Evolutionary conservation across 768 basidiomycete species (phyloP), one percentile per base, ranked within the genome.

Genomic region (Termitomyces sp.): DNA sequence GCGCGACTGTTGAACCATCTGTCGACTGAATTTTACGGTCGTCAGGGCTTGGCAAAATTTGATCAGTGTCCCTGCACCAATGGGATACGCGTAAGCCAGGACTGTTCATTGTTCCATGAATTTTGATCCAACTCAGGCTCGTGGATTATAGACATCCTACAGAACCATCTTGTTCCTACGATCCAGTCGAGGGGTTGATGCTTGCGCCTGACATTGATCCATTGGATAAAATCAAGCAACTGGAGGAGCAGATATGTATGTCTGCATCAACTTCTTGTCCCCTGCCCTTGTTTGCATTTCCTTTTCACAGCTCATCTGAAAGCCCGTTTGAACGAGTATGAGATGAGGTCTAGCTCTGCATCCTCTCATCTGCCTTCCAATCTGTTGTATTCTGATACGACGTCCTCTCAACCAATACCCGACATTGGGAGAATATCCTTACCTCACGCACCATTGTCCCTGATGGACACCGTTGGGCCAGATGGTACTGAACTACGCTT

Each of bases 111-210:
- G 44, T 26, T 52, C 30, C 41, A 23, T 54, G 26, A 66, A 63
- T 51, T 50, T 49, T 64, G 51, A 63, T 44, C 18, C 14, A 55
- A 36, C 44, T 20, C 60, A 43, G 23, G 23, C 23, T 23, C 23
- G 23, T 59, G 56, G 20, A 35, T 51, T 61, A 23, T 65, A 92
- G 90, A 26, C 91, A 94, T 72, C 92, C 92, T n/a, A 76, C 82
- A 10, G 90, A 92, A 70, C 91, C 91, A 8, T 87, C 88, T 66
- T 94, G 91, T 66, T 83, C 83, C 10, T 94, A 94, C 69, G 91
- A 94, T 72, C 91, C 91, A 2, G 86, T 93, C 16, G 91, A 93
- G 70, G 92, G 91, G 18, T 71, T 93, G 40, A 79, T 84, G 8
- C 80, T 93, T 41, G 86, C 88, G 23, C 82, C 90, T 51, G 89